A percentile compares a stretch with the other conserved stretches of the same genome.
Conservation (phyloP, 1,284 basidiomycete genomes). For the Sporisorium reilianum region DNA sequence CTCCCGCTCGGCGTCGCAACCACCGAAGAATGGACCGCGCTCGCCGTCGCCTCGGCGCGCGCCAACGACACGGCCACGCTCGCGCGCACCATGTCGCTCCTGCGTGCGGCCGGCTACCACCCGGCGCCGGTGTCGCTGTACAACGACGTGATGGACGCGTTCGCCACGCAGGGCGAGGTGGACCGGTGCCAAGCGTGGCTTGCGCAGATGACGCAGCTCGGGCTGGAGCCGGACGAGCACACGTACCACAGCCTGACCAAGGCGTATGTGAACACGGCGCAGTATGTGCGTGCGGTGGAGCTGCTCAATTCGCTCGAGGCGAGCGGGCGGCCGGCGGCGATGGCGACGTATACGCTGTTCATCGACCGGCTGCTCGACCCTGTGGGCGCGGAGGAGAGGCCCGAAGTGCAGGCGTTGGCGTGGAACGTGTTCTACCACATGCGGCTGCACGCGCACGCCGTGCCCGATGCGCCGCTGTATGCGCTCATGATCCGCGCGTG, state of each 20-base stretch:
- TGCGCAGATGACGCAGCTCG: constrained; percentile 23
- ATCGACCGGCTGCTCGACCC: constrained; percentile 51
- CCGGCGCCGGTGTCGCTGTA: constrained; percentile 56
- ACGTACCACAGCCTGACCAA: constrained; percentile 60
- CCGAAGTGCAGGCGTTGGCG: constrained; percentile 43
- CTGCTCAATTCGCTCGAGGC: constrained; percentile 51
- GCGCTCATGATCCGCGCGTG: constrained; percentile 90
- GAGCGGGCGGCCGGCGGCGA: constrained; percentile 48
- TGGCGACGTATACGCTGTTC: constrained; percentile 63
- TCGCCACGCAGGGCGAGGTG: constrained; percentile 73
- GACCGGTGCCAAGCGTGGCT: constrained; percentile 47
- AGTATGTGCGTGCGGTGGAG: constrained; percentile 45
- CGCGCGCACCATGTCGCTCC: constrained; percentile 30
- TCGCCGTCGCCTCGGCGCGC: constrained; percentile 51
- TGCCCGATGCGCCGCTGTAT: constrained; percentile 81
- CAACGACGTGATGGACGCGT: constrained; percentile 72
- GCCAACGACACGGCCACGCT: constrained; percentile 34
- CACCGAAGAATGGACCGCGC: constrained; percentile 53
- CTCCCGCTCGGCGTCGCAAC: constrained; percentile 48
- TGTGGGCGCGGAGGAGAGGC: constrained; percentile 21
- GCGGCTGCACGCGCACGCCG: constrained; percentile 90
- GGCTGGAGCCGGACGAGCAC: constrained; percentile 41
- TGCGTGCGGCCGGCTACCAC: constrained; percentile 38
- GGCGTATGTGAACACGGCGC: constrained; percentile 41
- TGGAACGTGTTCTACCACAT: constrained; percentile 96